phyloP scores from a whole-genome alignment of 2,329 filamentous ascomycete species.

The Ophiostoma quercus region DNA sequence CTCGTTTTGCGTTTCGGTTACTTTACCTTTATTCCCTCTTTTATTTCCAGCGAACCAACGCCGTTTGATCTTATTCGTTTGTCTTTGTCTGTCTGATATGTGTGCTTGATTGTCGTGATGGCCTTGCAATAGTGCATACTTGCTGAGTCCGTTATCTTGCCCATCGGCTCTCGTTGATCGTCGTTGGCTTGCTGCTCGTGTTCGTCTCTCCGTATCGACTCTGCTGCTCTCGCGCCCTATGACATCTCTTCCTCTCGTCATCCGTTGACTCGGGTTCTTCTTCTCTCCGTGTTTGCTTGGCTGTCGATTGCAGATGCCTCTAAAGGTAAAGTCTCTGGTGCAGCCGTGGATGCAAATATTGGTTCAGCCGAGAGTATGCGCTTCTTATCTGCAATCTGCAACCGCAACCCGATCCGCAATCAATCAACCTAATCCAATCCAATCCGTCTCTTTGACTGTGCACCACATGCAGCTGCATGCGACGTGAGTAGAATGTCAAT shows the following conservation, averaged over 20 bases:
- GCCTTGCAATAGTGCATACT: too few relatives aligned
- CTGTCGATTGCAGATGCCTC: too few relatives aligned
- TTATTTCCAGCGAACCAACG: conserved; percentile 25
- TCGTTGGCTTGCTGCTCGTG: neutral
- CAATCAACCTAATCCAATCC: too few relatives aligned
- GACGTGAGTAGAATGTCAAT: neutral
- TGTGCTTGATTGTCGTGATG: too few relatives aligned
- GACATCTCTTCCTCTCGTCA: too few relatives aligned
- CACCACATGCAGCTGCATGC: conserved; percentile 1
- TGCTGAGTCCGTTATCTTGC: neutral
- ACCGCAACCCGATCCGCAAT: neutral
- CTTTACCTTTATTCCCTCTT: conserved; percentile 11
- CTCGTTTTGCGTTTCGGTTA: conserved; percentile 14
- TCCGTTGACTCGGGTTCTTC: too few relatives aligned
- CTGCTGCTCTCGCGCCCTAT: too few relatives aligned
- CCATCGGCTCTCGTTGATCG: neutral
- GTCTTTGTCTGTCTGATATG: neutral
- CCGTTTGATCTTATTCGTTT: conserved; percentile 20
- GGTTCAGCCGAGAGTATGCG: neutral
- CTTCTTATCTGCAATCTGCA: conserved; percentile 2
- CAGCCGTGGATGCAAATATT: too few relatives aligned
- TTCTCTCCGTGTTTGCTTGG: too few relatives aligned
- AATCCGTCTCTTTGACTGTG: neutral
- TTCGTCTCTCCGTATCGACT: neutral
- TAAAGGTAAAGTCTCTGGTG: too few relatives aligned